Evolutionary conservation across 1,284 basidiomycete genomes (phyloP).

Genomic region (Sphaerobolus stellatus): DNA sequence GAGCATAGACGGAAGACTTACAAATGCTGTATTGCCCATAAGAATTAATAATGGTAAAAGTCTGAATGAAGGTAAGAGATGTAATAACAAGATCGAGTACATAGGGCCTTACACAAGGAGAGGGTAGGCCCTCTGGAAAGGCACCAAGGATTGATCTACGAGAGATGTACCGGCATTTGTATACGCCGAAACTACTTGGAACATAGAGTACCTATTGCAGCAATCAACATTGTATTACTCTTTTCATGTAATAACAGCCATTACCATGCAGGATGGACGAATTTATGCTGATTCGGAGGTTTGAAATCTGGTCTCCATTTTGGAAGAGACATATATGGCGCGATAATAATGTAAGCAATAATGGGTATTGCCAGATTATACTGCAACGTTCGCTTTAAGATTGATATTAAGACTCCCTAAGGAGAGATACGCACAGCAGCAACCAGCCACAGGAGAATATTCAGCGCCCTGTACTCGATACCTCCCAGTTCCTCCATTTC

Average conservation of each 20-base stretch:
- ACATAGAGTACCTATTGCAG: slow-evolving; percentile 17
- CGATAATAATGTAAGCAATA: slow-evolving; percentile 60
- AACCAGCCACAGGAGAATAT: slow-evolving; percentile 36
- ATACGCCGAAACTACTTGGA: slow-evolving; percentile 49
- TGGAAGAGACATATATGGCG: no score
- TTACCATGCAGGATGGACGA: no score
- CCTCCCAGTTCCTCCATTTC: slow-evolving; percentile 81
- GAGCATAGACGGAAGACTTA: slow-evolving; percentile 32
- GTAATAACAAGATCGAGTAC: neutral
- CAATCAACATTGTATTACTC: no score
- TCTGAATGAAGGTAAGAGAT: slow-evolving; percentile 32
- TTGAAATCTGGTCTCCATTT: no score
- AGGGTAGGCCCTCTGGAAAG: slow-evolving; percentile 51
- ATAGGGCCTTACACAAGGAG: slow-evolving; percentile 45
- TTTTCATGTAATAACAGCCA: no score
- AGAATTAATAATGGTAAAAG: slow-evolving; percentile 50
- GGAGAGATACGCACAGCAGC: slow-evolving; percentile 9
- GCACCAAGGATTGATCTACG: slow-evolving; percentile 58
- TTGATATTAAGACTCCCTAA: no score
- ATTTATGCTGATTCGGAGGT: no score
- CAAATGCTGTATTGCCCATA: slow-evolving; percentile 55
- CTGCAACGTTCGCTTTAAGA: no score
- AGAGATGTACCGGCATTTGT: slow-evolving; percentile 56
- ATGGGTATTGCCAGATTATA: slow-evolving; percentile 49
- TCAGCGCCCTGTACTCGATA: slow-evolving; percentile 72